Evolutionary conservation across 805 yeast species (phyloP), one percentile per base, ranked within the genome.

Genomic region (Kuraishia piskuri): DNA sequence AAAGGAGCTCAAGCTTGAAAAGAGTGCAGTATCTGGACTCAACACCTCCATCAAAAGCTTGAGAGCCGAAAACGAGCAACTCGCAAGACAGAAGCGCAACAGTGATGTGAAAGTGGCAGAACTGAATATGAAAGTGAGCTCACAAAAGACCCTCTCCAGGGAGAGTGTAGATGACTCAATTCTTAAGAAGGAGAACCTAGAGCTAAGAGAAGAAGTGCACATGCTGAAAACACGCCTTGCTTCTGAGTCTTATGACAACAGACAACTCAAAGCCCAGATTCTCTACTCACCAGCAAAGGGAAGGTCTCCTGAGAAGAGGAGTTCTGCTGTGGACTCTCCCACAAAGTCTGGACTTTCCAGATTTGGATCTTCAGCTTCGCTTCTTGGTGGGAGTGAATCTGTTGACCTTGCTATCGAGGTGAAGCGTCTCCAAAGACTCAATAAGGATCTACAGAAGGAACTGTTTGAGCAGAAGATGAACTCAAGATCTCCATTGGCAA

Each of bases 211-310:
- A 6, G 59, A 61, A 48, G 54, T 64, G 22, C 59, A 67, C 22
- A 22, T 49, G 46, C 66, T 87, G 14, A 86, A 84, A 58, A 78
- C 84, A 1, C 75, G 88, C 59, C 63, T 83, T n/a, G 84, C 86
- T 1, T 74, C 84, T n/a, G 84, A 82, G 50, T 74, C 83, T 6
- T 79, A 79, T 56, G 86, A 82, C 53, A 79, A 76, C 55, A 82
- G 78, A 60, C 78, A 69, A 51, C 61, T 74, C 56, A 72, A 68
- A 48, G 74, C 77, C 12, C 75, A 74, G 48, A 52, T 80, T 3
- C 40, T 31, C 3, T 31, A 31, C 40, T 31, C 40, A n/a, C 23
- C 67, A 12, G 56, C 58, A 1, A 26, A 59, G 19, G 71, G 68
- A 52, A 61, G 55, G 40, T 58, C 68, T 17, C 68, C 69, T 6